Evolutionary conservation across 257 asterid genomes (phyloP), one percentile per base, ranked within the genome.

Genomic region (Solanum pimpinellifolium): DNA sequence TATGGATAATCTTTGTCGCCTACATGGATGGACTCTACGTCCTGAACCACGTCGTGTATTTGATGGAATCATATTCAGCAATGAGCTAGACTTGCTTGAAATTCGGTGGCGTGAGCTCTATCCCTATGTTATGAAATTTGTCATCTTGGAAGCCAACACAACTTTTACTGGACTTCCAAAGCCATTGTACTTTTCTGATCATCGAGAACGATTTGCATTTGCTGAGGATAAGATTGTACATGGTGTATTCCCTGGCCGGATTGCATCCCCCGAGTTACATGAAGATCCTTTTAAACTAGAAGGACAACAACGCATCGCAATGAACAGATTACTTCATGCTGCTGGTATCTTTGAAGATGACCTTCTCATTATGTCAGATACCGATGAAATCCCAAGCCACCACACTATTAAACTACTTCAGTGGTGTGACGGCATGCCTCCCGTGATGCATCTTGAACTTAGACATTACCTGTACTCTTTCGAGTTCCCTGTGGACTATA

Each of bases 301-400:
- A 89, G 70, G 93, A 4, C 92, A 94, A 62, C 99, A 97, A 42
- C 97, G 99, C 1, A 78, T 88, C 72, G 93, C 94, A 1, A 97
- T 95, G 98, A 97, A 94, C 10, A 73, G 86, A 25, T 82, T 97
- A 85, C 93, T 97, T 49, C 92, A 77, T 8, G 84, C 29, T 23
- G 97, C 98, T 5, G 98, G 97, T 85, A 94, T 97, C 78, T 87
- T 93, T 7, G 4, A 31, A 0, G 99, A 94, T 1, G 99, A 97
- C 91, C 93, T 97, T 18, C 92, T 97, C 83, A 95, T 97, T 18
- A 91, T 94, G 93, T 93, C 99, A 0, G 98, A 97, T 88, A 92
- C 98, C 0, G 99, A 97, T 59, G 99, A 97, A 91, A 95, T 97
- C 87, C 99, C 98, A 12, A 97, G 98, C 86, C 98, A 94, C 44